phyloP scores from a whole-genome alignment of 2,329 filamentous ascomycete genomes.

The Periconia sp. region DNA sequence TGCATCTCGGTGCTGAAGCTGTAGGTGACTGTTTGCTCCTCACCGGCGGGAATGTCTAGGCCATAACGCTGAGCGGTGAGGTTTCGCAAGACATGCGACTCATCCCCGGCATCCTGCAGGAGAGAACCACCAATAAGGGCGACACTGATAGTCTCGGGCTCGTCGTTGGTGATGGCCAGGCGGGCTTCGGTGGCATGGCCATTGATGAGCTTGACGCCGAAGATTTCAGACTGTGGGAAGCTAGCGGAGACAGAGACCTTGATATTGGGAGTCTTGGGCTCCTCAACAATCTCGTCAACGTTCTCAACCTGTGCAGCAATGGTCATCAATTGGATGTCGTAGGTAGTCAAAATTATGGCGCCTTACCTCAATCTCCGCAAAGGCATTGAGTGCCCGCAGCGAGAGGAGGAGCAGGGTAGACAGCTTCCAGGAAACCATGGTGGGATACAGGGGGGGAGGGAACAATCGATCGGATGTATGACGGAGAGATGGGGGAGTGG shows the following conservation, averaged over 20 bases:
- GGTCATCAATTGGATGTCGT: slow-evolving; percentile 43
- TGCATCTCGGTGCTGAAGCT: slow-evolving; percentile 89
- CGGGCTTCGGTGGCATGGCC: slow-evolving; percentile 83
- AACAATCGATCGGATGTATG: slow-evolving; percentile 5
- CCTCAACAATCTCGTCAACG: slow-evolving; percentile 61
- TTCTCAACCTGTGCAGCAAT: slow-evolving; percentile 26
- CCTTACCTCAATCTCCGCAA: slow-evolving; percentile 68
- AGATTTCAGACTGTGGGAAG: slow-evolving; percentile 76
- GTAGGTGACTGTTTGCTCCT: slow-evolving; percentile 79
- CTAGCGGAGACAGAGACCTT: slow-evolving; percentile 62
- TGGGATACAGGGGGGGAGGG: slow-evolving; percentile 12
- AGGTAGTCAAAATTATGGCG: slow-evolving; percentile 29
- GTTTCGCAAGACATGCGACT: slow-evolving; percentile 75
- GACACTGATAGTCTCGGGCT: slow-evolving; percentile 75
- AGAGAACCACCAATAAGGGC: slow-evolving; percentile 79
- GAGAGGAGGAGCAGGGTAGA: slow-evolving; percentile 75
- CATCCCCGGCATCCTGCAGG: slow-evolving; percentile 61
- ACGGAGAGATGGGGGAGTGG: slow-evolving; percentile 22
- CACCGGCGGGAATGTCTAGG: slow-evolving; percentile 74
- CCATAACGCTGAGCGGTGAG: slow-evolving; percentile 79
- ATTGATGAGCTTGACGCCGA: slow-evolving; percentile 95
- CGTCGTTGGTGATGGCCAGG: slow-evolving; percentile 83
- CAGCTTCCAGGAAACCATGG: slow-evolving; percentile 77
- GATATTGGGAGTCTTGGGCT: slow-evolving; percentile 65
- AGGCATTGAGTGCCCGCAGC: slow-evolving; percentile 69